Evolutionary conservation across 2,329 filamentous ascomycete genomes (phyloP).

Genomic region (Meredithiella fracta): DNA sequence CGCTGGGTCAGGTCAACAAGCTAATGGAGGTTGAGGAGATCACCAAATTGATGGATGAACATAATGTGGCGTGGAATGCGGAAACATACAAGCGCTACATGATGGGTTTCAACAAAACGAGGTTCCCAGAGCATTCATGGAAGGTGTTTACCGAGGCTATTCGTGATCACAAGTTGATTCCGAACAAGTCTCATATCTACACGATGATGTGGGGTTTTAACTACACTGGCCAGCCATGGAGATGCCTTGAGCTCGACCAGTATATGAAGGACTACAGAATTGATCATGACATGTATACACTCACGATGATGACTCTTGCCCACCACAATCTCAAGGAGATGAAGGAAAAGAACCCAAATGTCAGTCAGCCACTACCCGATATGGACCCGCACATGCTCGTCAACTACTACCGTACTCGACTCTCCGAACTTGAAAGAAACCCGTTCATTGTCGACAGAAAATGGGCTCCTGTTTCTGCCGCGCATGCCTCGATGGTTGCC

Average conservation of each 20-base stretch:
- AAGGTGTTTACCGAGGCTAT: conserved; percentile 30
- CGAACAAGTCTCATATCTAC: conserved; percentile 33
- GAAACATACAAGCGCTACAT: conserved; percentile 36
- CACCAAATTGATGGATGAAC: conserved; percentile 32
- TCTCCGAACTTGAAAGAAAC: conserved; percentile 15
- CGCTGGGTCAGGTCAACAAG: conserved; percentile 47
- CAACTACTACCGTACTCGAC: conserved; percentile 18
- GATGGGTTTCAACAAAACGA: conserved; percentile 30
- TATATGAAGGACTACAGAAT: conserved; percentile 29
- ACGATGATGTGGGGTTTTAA: conserved; percentile 32
- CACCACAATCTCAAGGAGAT: conserved; percentile 19
- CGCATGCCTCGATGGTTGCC: conserved; percentile 20
- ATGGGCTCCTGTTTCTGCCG: conserved; percentile 14
- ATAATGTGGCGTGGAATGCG: conserved; percentile 30
- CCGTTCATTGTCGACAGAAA: conserved; percentile 11
- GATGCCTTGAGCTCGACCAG: conserved; percentile 27
- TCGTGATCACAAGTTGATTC: conserved; percentile 28
- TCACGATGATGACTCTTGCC: conserved; percentile 11
- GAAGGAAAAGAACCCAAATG: conserved; percentile 27
- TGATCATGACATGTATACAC: conserved; percentile 26
- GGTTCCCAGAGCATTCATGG: conserved; percentile 34
- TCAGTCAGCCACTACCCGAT: conserved; percentile 17
- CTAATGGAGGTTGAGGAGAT: conserved; percentile 32
- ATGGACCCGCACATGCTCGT: conserved; percentile 20
- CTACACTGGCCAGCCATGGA: conserved; percentile 23